These are phyloP conservation scores for Jaminaea rosea DNA, from an alignment of 1,284 basidiomycete species.

Conservation along the genomic window DNA sequence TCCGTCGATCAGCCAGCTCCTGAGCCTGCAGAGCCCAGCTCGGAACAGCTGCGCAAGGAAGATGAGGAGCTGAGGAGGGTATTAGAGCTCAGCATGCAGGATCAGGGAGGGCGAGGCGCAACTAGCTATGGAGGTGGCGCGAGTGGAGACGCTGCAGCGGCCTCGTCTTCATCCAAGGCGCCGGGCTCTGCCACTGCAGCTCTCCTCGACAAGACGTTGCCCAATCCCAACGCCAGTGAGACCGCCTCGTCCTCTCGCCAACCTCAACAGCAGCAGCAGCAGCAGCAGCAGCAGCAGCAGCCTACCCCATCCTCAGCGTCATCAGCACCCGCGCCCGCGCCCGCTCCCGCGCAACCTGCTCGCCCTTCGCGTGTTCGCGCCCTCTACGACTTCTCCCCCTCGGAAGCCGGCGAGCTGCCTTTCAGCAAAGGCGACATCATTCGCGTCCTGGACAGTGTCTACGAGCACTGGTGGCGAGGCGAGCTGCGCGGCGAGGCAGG, in stretches of 20 bases:
- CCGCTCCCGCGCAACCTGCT: conserved; percentile 25
- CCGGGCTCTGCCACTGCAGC: conserved; percentile 1
- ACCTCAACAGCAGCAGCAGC: conserved; percentile 19
- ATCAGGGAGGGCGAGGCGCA: conserved; percentile 32
- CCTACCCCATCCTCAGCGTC: conserved; percentile 5
- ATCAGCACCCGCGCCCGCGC: conserved; percentile 45
- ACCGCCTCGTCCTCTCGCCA: background rate
- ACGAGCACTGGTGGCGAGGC: conserved; percentile 98
- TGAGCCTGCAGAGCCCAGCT: conserved; percentile 8
- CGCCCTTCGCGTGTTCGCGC: conserved; percentile 59
- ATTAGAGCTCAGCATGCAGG: conserved; percentile 38
- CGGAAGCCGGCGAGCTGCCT: conserved; percentile 79
- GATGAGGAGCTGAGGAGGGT: conserved; percentile 44
- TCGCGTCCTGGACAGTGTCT: conserved; percentile 87
- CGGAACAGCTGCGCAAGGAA: conserved; percentile 35
- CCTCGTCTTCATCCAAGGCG: background rate
- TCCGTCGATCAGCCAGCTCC: conserved; percentile 1
- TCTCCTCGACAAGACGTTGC: conserved; percentile 4
- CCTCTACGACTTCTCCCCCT: conserved; percentile 78
- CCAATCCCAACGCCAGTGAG: background rate
- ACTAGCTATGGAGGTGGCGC: background rate
- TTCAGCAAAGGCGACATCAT: conserved; percentile 92
- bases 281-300: background rate
- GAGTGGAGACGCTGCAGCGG: conserved; percentile 1
- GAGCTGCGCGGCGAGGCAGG: conserved; percentile 85